Base-by-base conservation (phyloP, 139 green algal species). In the Chlamydomonas asymmetrica region DNA sequence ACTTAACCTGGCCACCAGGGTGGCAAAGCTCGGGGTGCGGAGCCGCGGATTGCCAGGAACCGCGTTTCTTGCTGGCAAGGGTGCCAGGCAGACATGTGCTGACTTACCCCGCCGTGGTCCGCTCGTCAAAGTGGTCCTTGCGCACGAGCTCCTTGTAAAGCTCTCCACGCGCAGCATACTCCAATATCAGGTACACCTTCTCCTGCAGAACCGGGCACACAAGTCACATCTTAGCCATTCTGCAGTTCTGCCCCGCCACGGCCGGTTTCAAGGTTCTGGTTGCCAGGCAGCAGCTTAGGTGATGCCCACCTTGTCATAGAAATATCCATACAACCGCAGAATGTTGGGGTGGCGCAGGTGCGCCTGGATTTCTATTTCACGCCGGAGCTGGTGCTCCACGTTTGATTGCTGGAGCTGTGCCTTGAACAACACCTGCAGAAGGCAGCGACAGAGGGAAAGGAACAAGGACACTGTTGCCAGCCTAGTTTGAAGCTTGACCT, bases 291-390 rank as follows among this genome's bases (percentile, higher is more conserved):
- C 48, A n/a, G 57, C 57, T 65, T 16, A 16, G 20, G 27, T 10
- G 22, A 43, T 71, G 25, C 16, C 70, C 32, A 94, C 91, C 85
- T 93, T 78, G 78, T 98, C 93, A 66, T 98, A 96, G 71, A 99
- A 99, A 83, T 98, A 99, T 60, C 96, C 96, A 60, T 95, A 99
- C 38, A 99, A 82, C 18, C 96, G 87, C 59, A 99, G 89, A 75
- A 99, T 99, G 88, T 99, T 98, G 49, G 93, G 91, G 80, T 99
- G 97, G 5, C 95, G 84, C 71, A 99, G 85, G 88, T 99, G 95
- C 3, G 87, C 92, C 87, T 99, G 97, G 68, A 99, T 99, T 87
- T 99, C 97, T 40, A 99, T 95, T 79, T 99, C 97, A 3, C 96
- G 85, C 18, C 94, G 82, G 56, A 99, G 85, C 87, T 99, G 97